Evolutionary conservation across 257 asterid species (phyloP).

Genomic region (Salvia splendens): DNA sequence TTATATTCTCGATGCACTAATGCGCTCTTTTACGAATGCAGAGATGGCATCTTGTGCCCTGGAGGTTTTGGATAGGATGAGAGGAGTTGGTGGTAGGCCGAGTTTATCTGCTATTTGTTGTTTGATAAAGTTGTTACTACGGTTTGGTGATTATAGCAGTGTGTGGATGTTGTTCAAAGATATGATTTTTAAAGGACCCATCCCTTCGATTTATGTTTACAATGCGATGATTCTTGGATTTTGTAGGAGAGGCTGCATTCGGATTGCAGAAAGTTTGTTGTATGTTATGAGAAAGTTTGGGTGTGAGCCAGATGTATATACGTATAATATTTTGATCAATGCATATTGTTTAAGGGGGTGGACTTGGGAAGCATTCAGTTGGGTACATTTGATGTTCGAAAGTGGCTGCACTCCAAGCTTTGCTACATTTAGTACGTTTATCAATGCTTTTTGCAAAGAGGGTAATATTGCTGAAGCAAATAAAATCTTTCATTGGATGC

Average conservation of each 20-base stretch:
- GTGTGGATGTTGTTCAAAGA: constrained; percentile 81
- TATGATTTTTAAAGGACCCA: constrained; percentile 65
- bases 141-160: constrained; percentile 66
- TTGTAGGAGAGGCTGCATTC: constrained; percentile 64
- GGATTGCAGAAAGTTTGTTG: constrained; percentile 70
- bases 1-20: constrained; percentile 69
- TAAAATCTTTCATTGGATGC: constrained; percentile 60
- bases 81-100: constrained; percentile 65
- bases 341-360: constrained; percentile 77
- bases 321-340: constrained; percentile 77
- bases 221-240: constrained; percentile 78
- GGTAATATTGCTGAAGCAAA: constrained; percentile 78
- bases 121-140: constrained; percentile 62
- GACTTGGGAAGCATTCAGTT: constrained; percentile 57
- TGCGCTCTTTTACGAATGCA: constrained; percentile 74
- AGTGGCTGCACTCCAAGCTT: constrained; percentile 63
- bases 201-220: constrained; percentile 58
- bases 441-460: constrained; percentile 76
- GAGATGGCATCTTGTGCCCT: constrained; percentile 63
- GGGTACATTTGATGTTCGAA: constrained; percentile 70
- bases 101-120: constrained; percentile 63
- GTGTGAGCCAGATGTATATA: constrained; percentile 65
- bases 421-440: constrained; percentile 61
- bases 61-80: constrained; percentile 66
- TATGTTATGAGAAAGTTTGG: constrained; percentile 69